Evolutionary conservation across 129 eudicot species (phyloP).

Genomic region (Flaveria robusta): DNA sequence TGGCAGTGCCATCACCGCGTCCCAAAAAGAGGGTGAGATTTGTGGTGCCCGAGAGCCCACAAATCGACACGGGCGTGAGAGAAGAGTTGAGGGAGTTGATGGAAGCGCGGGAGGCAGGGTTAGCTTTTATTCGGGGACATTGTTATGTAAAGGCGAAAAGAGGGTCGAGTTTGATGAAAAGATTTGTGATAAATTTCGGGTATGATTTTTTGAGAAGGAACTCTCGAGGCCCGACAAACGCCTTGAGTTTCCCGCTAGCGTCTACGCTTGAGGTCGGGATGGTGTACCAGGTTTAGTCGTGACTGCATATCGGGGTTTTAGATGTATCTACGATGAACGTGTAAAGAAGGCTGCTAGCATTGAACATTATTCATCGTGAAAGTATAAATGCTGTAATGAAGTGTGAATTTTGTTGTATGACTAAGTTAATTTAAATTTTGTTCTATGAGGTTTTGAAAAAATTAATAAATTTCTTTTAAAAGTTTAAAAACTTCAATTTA

Average conservation of each 20-base stretch:
- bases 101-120: constrained; percentile 85
- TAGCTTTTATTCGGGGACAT: constrained; percentile 76
- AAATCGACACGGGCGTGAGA: constrained; percentile 42
- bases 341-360: constrained; percentile 27
- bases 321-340: constrained; percentile 1
- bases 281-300: constrained; percentile 64
- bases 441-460: too few relatives aligned
- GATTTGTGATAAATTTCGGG: constrained; percentile 59
- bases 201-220: constrained; percentile 81
- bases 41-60: constrained; percentile 62
- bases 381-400: constrained; percentile 32
- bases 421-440: too few relatives aligned
- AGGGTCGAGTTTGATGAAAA: constrained; percentile 67
- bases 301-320: constrained; percentile 3
- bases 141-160: constrained; percentile 68
- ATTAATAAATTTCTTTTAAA: too few relatives aligned
- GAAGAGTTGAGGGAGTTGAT: constrained; percentile 67
- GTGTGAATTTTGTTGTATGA: constrained; percentile 28
- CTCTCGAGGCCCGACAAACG: constrained; percentile 61
- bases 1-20: constrained; percentile 38
- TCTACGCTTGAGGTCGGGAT: constrained; percentile 85
- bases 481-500: too few relatives aligned
- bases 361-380: constrained; percentile 12
- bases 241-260: constrained; percentile 68
- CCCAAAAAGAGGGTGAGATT: constrained; percentile 67